A percentile compares a stretch with the other conserved stretches of the same genome.
These are phyloP conservation scores for Blastomyces percursus DNA, from an alignment of 2,329 filamentous ascomycete species.

Conservation along the genomic window DNA sequence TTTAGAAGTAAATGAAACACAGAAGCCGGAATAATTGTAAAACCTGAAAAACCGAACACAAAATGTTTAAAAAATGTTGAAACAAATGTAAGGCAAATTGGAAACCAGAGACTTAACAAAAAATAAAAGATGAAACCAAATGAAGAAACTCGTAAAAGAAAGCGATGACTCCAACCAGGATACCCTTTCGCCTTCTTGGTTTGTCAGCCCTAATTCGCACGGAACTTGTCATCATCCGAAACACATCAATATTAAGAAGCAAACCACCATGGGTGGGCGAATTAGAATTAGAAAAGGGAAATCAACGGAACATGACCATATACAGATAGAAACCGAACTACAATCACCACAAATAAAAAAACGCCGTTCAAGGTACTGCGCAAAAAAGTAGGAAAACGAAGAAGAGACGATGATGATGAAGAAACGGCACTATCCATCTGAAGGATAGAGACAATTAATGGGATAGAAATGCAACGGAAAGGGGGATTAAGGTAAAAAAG, in stretches of 20 bases:
- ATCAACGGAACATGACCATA: background rate
- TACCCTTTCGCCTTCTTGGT: background rate
- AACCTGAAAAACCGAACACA: background rate
- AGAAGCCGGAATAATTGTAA: background rate
- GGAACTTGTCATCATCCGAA: background rate
- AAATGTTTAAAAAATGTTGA: background rate
- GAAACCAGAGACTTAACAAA: too few relatives aligned
- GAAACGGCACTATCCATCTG: too few relatives aligned
- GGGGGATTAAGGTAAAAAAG: background rate
- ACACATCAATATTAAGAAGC: background rate
- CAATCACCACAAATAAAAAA: background rate
- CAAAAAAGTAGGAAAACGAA: background rate
- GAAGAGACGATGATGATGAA: constrained; percentile 5
- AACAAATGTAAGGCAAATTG: background rate
- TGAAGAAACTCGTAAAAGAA: constrained; percentile 2
- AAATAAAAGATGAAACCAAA: background rate
- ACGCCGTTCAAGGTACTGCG: background rate
- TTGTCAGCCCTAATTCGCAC: background rate
- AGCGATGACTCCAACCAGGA: background rate
- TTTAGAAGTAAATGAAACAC: background rate
- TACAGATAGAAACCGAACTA: background rate
- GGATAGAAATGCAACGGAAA: background rate
- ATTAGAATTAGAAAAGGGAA: background rate
- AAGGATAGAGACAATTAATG: too few relatives aligned
- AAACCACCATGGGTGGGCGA: background rate